Evolutionary conservation across 305 asterid species (phyloP).

Genomic region (Rubia peregrina): DNA sequence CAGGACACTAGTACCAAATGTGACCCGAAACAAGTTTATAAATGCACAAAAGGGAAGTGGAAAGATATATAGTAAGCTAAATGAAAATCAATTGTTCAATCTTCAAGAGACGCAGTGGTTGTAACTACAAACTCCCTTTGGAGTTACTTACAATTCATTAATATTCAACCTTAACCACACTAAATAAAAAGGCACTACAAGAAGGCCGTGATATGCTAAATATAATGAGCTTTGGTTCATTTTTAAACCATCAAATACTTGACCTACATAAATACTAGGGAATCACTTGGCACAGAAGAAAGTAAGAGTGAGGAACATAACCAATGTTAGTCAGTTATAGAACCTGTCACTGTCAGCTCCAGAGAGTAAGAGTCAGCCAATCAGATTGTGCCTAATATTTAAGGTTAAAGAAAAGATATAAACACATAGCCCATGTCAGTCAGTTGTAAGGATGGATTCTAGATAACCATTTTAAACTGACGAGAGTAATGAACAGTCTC

Average conservation of each 20-base stretch:
- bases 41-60: too few relatives aligned
- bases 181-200: not conserved
- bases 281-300: not conserved
- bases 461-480: not conserved
- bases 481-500: not conserved
- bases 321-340: not conserved
- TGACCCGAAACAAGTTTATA: not conserved
- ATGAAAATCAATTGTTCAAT: not conserved
- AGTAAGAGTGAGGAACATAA: not conserved
- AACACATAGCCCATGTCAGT: not conserved
- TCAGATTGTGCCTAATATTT: not conserved
- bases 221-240: not conserved
- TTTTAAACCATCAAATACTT: not conserved
- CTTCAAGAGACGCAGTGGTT: not conserved
- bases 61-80: not conserved
- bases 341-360: not conserved
- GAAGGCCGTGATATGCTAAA: not conserved
- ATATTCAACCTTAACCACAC: not conserved
- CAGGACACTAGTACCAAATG: constrained; percentile 10
- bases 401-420: not conserved
- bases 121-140: not conserved
- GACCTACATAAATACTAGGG: not conserved
- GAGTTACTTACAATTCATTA: not conserved
- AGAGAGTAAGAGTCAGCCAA: not conserved
- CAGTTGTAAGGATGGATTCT: not conserved